Conservation (phyloP, 164 flowering plant genomes). For the Dillenia turbinata region DNA sequence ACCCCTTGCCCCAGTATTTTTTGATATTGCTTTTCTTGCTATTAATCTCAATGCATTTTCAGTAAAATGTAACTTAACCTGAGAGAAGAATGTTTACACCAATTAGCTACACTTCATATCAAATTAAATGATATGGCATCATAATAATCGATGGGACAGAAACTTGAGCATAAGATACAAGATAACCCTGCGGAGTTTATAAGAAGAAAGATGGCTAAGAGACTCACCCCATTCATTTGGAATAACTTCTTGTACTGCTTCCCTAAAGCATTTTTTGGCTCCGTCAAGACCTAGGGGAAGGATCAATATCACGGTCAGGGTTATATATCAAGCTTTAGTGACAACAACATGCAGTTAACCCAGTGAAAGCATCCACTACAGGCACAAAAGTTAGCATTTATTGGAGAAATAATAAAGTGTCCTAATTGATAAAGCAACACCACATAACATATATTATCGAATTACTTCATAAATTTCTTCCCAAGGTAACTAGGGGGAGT, state of each 20-base stretch:
- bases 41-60: constrained; percentile 69
- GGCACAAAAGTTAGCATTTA: too few species aligned
- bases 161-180: too few species aligned
- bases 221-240: constrained; percentile 81
- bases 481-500: too few species aligned
- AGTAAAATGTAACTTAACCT: constrained; percentile 87
- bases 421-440: too few species aligned
- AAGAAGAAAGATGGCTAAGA: neutral
- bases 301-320: neutral
- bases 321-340: neutral
- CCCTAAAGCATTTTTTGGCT: constrained; percentile 86
- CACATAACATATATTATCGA: too few species aligned
- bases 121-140: too few species aligned
- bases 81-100: constrained; percentile 10
- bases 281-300: constrained; percentile 64
- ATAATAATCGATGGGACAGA: neutral
- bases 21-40: constrained; percentile 68
- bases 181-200: too few species aligned
- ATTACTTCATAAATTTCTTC: too few species aligned
- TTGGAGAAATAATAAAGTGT: too few species aligned
- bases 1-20: constrained; percentile 93
- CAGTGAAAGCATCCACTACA: too few species aligned
- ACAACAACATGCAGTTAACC: too few species aligned
- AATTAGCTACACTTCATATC: neutral
- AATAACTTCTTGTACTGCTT: constrained; percentile 91